A percentile compares a stretch with the other conserved stretches of the same genome.
phyloP scores from a whole-genome alignment of 2,329 filamentous ascomycete species.

The Aspergillus hiratsukae region DNA sequence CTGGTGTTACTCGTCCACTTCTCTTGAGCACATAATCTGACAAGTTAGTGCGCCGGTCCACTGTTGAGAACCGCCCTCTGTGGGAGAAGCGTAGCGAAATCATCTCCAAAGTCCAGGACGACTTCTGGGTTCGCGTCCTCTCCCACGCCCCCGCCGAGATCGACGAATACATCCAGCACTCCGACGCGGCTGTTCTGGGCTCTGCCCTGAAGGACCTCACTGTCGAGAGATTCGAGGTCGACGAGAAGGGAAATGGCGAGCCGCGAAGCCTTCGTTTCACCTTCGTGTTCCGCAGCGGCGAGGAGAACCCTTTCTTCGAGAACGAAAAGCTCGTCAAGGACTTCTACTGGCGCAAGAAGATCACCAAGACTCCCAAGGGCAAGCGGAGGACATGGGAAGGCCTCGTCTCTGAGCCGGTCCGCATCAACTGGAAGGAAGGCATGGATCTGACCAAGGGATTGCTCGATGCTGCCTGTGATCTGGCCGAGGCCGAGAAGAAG shows the following conservation, averaged over 20 bases:
- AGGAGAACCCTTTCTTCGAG: constrained; percentile 75
- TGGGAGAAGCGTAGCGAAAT: constrained; percentile 72
- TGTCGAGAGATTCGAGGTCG: constrained; percentile 76
- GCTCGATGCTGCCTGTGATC: constrained; percentile 65
- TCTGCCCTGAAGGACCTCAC: constrained; percentile 63
- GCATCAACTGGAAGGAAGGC: constrained; percentile 80
- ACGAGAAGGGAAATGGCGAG: constrained; percentile 58
- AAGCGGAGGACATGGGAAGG: constrained; percentile 62
- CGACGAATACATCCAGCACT: constrained; percentile 80
- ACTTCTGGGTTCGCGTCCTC: constrained; percentile 94
- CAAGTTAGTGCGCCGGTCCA: constrained; percentile 66
- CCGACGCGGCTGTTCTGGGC: constrained; percentile 66
- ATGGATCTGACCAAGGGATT: constrained; percentile 81
- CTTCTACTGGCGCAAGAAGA: constrained; percentile 72
- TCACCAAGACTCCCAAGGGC: constrained; percentile 40
- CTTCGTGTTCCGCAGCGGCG: constrained; percentile 62
- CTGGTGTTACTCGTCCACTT: not conserved
- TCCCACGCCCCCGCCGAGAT: constrained; percentile 81
- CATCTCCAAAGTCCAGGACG: constrained; percentile 49
- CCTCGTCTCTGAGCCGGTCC: constrained; percentile 81
- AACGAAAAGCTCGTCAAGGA: constrained; percentile 80
- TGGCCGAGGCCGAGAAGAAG: constrained; percentile 60
- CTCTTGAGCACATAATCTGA: not conserved
- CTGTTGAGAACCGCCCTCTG: constrained; percentile 62
- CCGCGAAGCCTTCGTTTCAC: constrained; percentile 74